Evolutionary conservation across 179 eudicot species (phyloP).

Genomic region (Spinacia oleracea): DNA sequence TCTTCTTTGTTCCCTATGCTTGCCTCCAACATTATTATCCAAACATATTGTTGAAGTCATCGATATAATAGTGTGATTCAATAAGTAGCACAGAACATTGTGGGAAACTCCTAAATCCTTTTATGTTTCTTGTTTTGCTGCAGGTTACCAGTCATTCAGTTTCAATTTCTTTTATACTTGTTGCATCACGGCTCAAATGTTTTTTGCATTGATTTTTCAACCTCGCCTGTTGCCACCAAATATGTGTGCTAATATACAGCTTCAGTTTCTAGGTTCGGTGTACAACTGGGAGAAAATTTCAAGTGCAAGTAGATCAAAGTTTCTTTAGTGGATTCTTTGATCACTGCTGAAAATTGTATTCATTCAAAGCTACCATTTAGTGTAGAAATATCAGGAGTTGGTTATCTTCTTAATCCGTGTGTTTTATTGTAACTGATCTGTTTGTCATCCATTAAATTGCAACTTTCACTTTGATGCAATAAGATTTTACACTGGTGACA

Average conservation of each 20-base stretch:
- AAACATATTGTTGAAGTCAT: not conserved
- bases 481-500: not conserved
- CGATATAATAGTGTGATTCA: not conserved
- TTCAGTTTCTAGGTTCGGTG: not conserved
- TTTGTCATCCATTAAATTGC: not conserved
- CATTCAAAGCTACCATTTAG: not conserved
- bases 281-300: not conserved
- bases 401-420: not conserved
- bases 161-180: too few relatives aligned
- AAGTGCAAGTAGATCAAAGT: not conserved
- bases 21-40: not conserved
- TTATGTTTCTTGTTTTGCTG: not conserved
- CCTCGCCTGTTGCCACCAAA: not conserved
- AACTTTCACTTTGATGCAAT: not conserved
- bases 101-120: not conserved
- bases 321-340: not conserved
- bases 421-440: not conserved
- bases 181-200: not conserved
- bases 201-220: not conserved
- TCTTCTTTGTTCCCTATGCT: not conserved
- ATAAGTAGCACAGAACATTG: not conserved
- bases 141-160: not conserved
- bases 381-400: not conserved
- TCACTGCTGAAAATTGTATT: too few relatives aligned
- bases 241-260: not conserved